Evolutionary conservation across 345 rosid species (phyloP).

Genomic region (Arabidopsis thaliana): TAIR10.1 NC_003076.8:20445001-20445500

Average conservation of each 20-base stretch:
- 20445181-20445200: constrained; percentile 62
- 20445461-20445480: constrained; percentile 64
- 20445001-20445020: constrained; percentile 78
- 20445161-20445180: constrained; percentile 93
- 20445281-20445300: constrained; percentile 99
- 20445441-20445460: constrained; percentile 63
- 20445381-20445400: constrained; percentile 48
- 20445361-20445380: neutral
- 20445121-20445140: constrained; percentile 62
- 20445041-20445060: constrained; percentile 88
- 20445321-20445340: neutral
- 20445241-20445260: constrained; percentile 90
- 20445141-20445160: constrained; percentile 85
- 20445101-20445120: constrained; percentile 65
- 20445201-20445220: constrained; percentile 45
- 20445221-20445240: constrained; percentile 67
- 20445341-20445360: neutral
- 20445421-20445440: constrained; percentile 71
- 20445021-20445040: constrained; percentile 77
- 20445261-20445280: constrained; percentile 94
- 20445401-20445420: constrained; percentile 93
- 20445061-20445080: constrained; percentile 95
- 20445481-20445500: constrained; percentile 64
- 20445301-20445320: constrained; percentile 80
- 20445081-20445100: constrained; percentile 93